Conservation (phyloP, 179 eudicot species). For the Drosera spatulata region DNA sequence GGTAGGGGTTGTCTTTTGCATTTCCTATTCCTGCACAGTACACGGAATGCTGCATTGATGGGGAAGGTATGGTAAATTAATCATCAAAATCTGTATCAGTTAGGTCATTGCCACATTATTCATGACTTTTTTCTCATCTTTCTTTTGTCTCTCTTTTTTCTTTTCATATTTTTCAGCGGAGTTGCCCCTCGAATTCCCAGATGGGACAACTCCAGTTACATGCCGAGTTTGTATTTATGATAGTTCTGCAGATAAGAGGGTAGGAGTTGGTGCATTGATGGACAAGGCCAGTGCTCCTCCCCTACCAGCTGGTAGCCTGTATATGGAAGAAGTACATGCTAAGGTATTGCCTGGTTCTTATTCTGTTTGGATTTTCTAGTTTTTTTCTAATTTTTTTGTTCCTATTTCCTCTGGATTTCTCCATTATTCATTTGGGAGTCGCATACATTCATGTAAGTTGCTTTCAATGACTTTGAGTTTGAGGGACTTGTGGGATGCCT, state of each 20-base stretch:
- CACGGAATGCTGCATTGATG: constrained; percentile 59
- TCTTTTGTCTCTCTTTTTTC: background rate
- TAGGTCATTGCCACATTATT: background rate
- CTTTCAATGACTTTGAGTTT: too few species aligned
- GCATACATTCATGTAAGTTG: too few species aligned
- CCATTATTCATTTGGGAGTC: too few species aligned
- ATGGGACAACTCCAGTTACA: constrained; percentile 96
- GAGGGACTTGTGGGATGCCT: too few species aligned
- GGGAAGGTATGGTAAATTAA: constrained; percentile 47
- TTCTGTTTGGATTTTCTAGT: too few species aligned
- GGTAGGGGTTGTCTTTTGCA: constrained; percentile 88
- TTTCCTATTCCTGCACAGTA: constrained; percentile 93
- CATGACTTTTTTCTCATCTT: background rate
- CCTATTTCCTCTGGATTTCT: too few species aligned
- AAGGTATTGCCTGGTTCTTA: constrained; percentile 36
- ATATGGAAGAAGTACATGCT: constrained; percentile 94
- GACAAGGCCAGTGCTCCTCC: constrained; percentile 84
- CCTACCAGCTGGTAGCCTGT: constrained; percentile 65
- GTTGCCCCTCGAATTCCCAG: constrained; percentile 93
- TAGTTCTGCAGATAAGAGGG: constrained; percentile 70
- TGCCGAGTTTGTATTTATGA: constrained; percentile 94
- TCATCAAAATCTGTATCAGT: too few species aligned
- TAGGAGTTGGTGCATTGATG: constrained; percentile 73
- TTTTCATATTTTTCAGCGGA: constrained; percentile 40
- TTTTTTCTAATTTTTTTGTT: too few species aligned